phyloP scores from a whole-genome alignment of 805 yeast genomes.

The Hanseniaspora thailandica region DNA sequence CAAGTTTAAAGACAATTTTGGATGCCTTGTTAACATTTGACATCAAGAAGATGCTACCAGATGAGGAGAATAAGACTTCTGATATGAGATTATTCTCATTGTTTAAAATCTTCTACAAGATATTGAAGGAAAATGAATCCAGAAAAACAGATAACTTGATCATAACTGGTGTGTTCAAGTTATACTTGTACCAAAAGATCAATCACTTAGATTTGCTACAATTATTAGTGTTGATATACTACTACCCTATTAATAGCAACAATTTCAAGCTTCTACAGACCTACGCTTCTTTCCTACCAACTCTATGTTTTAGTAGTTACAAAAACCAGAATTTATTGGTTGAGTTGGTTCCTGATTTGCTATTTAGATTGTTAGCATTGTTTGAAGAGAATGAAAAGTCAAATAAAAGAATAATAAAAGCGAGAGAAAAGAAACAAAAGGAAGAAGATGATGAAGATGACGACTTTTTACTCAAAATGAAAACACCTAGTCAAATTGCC shows the following conservation, averaged over 20 bases:
- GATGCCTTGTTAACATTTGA: conserved; percentile 77
- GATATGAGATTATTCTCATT: conserved; percentile 33
- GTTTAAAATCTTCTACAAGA: conserved; percentile 58
- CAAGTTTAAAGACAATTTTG: conserved; percentile 57
- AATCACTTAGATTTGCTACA: conserved; percentile 61
- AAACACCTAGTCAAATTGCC: conserved; percentile 41
- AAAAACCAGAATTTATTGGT: conserved; percentile 59
- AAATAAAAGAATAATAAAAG: conserved; percentile 23
- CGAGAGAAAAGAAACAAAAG: conserved; percentile 19
- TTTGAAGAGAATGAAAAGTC: conserved; percentile 30
- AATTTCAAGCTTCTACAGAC: conserved; percentile 67
- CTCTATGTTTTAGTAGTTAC: conserved; percentile 64
- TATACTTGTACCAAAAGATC: conserved; percentile 65
- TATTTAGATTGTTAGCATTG: conserved; percentile 43
- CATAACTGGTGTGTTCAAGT: conserved; percentile 77
- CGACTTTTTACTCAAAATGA: conserved; percentile 18
- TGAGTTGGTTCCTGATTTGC: conserved; percentile 53
- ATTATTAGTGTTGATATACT: conserved; percentile 59
- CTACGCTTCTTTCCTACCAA: conserved; percentile 78
- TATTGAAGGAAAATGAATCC: conserved; percentile 43
- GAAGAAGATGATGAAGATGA: conserved; percentile 15
- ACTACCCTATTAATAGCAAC: conserved; percentile 50
- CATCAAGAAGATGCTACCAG: conserved; percentile 22
- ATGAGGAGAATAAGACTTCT: conserved; percentile 39
- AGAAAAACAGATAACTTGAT: conserved; percentile 66